Percentiles rank a stretch among this genome's conserved stretches.
These are phyloP conservation scores for Eutrema heterophyllum DNA, from an alignment of 345 rosid genomes.

Conservation along the genomic window DNA sequence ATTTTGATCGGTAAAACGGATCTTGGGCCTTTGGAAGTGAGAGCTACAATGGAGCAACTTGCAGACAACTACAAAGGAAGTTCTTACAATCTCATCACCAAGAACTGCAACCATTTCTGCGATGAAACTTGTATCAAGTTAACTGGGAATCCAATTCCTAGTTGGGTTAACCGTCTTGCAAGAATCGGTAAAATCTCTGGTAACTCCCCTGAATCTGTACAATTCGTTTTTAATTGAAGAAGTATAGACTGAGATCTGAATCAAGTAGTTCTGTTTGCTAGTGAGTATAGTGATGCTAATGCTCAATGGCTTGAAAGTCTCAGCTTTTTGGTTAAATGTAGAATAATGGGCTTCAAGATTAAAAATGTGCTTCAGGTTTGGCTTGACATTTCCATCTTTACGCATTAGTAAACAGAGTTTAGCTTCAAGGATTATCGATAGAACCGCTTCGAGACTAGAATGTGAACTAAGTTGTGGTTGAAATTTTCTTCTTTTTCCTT, in stretches of 20 bases:
- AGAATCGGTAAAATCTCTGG: constrained; percentile 66
- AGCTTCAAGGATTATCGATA: background rate
- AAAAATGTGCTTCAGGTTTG: background rate
- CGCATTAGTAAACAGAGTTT: background rate
- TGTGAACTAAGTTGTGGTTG: background rate
- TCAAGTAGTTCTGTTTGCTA: background rate
- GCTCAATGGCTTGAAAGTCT: background rate
- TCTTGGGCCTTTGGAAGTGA: constrained; percentile 54
- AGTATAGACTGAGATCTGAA: background rate
- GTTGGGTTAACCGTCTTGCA: constrained; percentile 96
- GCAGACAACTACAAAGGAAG: constrained; percentile 72
- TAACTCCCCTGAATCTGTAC: constrained; percentile 6
- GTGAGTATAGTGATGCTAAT: background rate
- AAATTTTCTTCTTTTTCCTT: background rate
- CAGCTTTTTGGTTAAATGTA: background rate
- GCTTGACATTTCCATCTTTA: too few relatives aligned
- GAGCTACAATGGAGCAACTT: constrained; percentile 74
- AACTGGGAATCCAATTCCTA: constrained; percentile 84
- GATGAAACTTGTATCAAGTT: constrained; percentile 72
- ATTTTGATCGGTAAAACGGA: constrained; percentile 88
- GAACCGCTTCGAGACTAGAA: background rate
- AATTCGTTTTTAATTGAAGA: background rate
- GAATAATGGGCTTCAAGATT: background rate
- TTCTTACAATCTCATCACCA: constrained; percentile 83
- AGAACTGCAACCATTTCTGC: constrained; percentile 98